phyloP scores from a whole-genome alignment of 257 asterid genomes.

The Przewalskia tangutica region DNA sequence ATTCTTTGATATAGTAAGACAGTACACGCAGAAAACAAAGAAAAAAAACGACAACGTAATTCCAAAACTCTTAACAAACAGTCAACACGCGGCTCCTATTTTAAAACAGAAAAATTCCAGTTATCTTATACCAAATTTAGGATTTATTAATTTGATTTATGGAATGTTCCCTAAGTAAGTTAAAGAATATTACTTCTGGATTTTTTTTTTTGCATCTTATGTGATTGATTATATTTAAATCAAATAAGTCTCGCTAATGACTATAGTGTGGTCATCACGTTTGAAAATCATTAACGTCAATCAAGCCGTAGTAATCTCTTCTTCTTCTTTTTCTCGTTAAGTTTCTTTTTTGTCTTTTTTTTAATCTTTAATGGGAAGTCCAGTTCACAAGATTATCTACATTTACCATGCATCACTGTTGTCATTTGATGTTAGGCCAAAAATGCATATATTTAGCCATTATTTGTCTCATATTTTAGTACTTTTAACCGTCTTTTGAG shows the following conservation, averaged over 20 bases:
- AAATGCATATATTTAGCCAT: too few relatives aligned
- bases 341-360: background rate
- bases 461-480: too few relatives aligned
- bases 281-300: background rate
- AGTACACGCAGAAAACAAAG: background rate
- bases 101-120: background rate
- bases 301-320: background rate
- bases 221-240: background rate
- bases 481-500: too few relatives aligned
- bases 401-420: background rate
- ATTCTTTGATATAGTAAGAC: background rate
- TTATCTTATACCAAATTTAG: background rate
- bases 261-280: background rate
- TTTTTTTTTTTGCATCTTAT: background rate
- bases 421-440: background rate
- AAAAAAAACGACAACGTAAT: background rate
- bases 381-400: background rate
- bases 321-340: background rate
- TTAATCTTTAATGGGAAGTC: background rate
- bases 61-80: background rate
- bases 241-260: background rate
- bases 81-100: background rate
- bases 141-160: background rate
- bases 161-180: background rate
- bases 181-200: background rate